phyloP scores from a whole-genome alignment of 495 filamentous ascomycete genomes.

The Trichoderma gamsii region DNA sequence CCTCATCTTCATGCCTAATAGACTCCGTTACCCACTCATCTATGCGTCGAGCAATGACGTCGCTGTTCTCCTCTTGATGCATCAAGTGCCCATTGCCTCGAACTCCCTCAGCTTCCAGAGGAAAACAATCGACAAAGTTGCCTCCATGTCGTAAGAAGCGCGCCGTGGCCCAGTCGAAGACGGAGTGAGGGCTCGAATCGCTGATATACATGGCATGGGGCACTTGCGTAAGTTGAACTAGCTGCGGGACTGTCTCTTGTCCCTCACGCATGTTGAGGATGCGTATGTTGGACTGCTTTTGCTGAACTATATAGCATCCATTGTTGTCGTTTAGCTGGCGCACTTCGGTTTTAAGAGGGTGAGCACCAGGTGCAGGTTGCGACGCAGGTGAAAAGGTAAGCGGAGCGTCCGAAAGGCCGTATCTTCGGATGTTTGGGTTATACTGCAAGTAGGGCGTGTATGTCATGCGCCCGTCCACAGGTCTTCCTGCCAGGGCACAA shows the following conservation, averaged over 20 bases:
- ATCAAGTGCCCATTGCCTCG: conserved; percentile 55
- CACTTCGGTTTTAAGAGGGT: background rate
- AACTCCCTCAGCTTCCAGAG: conserved; percentile 42
- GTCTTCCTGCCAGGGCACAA: conserved; percentile 25
- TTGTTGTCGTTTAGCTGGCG: conserved; percentile 16
- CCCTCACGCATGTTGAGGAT: background rate
- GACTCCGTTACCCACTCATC: conserved; percentile 11
- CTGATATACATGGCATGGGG: conserved; percentile 45
- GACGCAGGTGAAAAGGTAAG: conserved; percentile 42
- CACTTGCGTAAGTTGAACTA: conserved; percentile 43
- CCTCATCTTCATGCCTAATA: background rate
- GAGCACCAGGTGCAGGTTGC: conserved; percentile 18
- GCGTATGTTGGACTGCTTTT: background rate
- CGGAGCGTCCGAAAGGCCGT: conserved; percentile 45
- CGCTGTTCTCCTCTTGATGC: conserved; percentile 56
- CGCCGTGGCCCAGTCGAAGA: conserved; percentile 53
- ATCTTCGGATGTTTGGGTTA: conserved; percentile 24
- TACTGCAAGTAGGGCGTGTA: conserved; percentile 22
- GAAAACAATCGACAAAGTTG: conserved; percentile 38
- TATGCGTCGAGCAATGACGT: conserved; percentile 39
- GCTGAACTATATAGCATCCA: conserved; percentile 26
- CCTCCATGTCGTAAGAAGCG: conserved; percentile 52
- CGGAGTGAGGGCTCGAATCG: conserved; percentile 49
- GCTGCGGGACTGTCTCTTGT: conserved; percentile 27
- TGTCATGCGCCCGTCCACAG: conserved; percentile 17